Evolutionary conservation across 345 rosid genomes (phyloP), one percentile per base, ranked within the genome.

Genomic region (Lagerstroemia speciosa): DNA sequence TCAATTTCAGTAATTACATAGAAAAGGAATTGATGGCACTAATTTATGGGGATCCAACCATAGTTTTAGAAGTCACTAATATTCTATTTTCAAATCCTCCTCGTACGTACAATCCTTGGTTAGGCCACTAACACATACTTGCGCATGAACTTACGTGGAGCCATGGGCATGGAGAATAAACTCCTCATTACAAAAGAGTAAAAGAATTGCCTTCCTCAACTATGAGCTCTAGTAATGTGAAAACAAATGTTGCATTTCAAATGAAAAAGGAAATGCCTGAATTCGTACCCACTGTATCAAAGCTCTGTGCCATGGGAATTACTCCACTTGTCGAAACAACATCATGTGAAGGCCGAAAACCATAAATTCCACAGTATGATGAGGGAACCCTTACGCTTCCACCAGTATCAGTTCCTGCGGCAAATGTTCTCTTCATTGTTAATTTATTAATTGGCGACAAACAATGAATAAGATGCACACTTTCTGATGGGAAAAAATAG

Each of bases 381-480:
- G 97, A 89, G 1, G 98, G 97, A 69, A 77, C 96, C 82, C 97
- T 78, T 37, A 91, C 88, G 74, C 96, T 93, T 64, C 90, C 98
- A 71, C 97, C 98, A 1, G 96, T 91, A 79, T 93, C 98, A 58
- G 92, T 87, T 69, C 98, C 98, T 93, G 70, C 32, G 70, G 61
- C 31, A 58, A 58, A 27, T 30, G 20, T 15, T 6, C 12, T 26
- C 33, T 27, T 27, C 30, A 27, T 10, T 58, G 20, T 30, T 34
- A 58, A 27, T 27, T 30, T 5, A 27, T 27, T 58, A 27, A 6
- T 30, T 10, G 34, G 37, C 17, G 38, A 11, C 6, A 58, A 30
- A 38, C 11, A 26, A 65, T 52, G 32, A 5, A 62, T 61, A 65
- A 22, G 60, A 48, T 0, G 36, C 20, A 43, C 11, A 17, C 9